Evolutionary conservation across 163 green algal genomes (phyloP), one percentile per base, ranked within the genome.

Genomic region (Prototheca wickerhamii): DNA sequence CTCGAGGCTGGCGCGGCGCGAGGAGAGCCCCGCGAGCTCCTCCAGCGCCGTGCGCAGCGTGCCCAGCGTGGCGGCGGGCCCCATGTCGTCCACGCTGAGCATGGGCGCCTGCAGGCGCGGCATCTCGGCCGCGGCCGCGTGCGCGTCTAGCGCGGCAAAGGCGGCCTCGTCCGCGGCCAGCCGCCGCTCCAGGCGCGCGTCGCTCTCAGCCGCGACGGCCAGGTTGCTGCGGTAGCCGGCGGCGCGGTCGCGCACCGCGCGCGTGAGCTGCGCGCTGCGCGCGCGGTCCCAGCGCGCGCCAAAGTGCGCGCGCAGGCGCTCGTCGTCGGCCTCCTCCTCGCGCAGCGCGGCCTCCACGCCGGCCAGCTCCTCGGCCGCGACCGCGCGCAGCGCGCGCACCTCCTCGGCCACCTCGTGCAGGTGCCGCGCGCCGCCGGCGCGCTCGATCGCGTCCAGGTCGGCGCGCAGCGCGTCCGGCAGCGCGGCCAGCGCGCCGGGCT

Each of bases 1-100:
- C 81, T 97, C 91, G 40, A 97, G 82, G n/a, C 63, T 73, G 12
- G 83, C 85, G 18, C 86, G 62, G 60, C 93, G 72, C 21, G 58
- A 46, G 20, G 52, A 62, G 37, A 87, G 62, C 43, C 58, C 58
- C 56, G 76, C 63, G 17, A 97, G 71, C 3, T 77, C 79, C 33
- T 88, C 79, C 68, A 96, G 74, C 51, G 77, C 84, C 2, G 77
- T 51, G 10, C 87, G 74, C 65, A 96, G 70, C 10, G 64, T 72
- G 12, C 81, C 69, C 54, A 95, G 82, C 26, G 95, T 72, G 21
- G 70, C 61, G 0, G 78, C 87, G 0, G 92, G 89, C 69, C 94
- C 87, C 31, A 88, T 77, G 29, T 81, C 77, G n/a, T 86, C 84
- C 12, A 86, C 79, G 30, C 44, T 67, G 26, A 61, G 30, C 29